Base-by-base conservation (phyloP, 1,284 basidiomycete genomes). In the Athelia psychrophila region DNA sequence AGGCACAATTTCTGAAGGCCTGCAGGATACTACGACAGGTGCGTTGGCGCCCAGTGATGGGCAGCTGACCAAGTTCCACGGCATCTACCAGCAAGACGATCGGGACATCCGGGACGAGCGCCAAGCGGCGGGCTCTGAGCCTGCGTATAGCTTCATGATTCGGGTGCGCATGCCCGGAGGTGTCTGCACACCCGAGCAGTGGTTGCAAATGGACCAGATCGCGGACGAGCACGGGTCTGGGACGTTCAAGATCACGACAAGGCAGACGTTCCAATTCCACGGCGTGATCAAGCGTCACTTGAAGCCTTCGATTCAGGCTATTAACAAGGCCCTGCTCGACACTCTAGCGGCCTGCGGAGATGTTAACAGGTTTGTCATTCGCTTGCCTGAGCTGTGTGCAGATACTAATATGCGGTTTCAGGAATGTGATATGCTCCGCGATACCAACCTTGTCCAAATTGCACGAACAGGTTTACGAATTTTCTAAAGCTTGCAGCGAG, bases 221-320 rank as follows among this genome's bases (percentile, higher is more conserved):
- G 86, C 95, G 52, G 95, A 98, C 66, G 91, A 95, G 72, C 93
- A 96, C 70, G 96, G 94, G 24, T 93, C 88, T 63, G 84, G 91
- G 52, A 95, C 95, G 15, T 90, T 99, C 77, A 99, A 99, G 79
- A 88, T 99, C 62, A 99, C 96, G 48, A 99, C 97, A 24, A 81
- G 96, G 56, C 88, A 95, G 73, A 99, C 97, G n/a, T 98, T 98
- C 86, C 96, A 99, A 75, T 99, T 98, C 82, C 96, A 99, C 72
- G 96, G 96, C 56, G 89, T 99, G 60, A 90, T 99, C 77, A 99
- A 99, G 80, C 82, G 83, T 58, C 93, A 99, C 70, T 74, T 99
- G 69, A 99, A 99, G 77, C 86, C 90, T 38, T 91, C 95, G 19
- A 98, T 99, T 66, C 94, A 97, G 74, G 93, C 88, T 53, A 98